Conservation (phyloP, 108 stramenopile genomes). For the Chaetoceros muelleri region DNA sequence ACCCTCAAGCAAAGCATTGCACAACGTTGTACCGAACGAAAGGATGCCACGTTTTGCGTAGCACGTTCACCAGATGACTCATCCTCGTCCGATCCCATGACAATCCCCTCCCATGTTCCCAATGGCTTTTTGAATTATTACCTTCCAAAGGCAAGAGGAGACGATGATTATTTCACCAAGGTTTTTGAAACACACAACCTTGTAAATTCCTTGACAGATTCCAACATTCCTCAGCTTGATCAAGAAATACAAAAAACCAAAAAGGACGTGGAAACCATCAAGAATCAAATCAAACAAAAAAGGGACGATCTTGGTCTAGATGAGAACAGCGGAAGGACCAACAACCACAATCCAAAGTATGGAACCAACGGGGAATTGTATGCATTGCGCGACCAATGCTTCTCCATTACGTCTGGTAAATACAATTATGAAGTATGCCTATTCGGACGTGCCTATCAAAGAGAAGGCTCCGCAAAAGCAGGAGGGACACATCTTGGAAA, state of each 20-base stretch:
- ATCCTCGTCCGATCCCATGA: constrained; percentile 4
- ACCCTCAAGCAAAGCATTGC: not conserved
- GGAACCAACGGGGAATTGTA: constrained; percentile 60
- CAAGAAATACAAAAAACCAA: constrained; percentile 8
- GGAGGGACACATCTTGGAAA: constrained; percentile 48
- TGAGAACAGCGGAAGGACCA: no score
- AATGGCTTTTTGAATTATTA: constrained; percentile 58
- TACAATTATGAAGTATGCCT: constrained; percentile 77
- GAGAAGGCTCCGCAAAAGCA: constrained; percentile 26
- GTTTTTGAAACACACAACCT: constrained; percentile 13
- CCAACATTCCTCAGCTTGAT: constrained; percentile 1
- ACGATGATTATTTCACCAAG: constrained; percentile 23
- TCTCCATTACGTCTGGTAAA: constrained; percentile 44
- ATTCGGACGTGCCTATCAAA: constrained; percentile 50
- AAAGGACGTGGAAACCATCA: constrained; percentile 9
- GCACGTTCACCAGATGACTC: not conserved
- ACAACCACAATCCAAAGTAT: constrained; percentile 18
- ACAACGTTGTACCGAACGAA: not conserved
- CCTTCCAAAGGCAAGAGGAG: constrained; percentile 19
- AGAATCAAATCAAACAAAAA: constrained; percentile 19
- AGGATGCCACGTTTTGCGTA: no score
- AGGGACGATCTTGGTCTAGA: constrained; percentile 35
- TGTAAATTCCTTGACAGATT: not conserved
- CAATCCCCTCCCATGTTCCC: constrained; percentile 28
- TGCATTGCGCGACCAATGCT: constrained; percentile 44